Evolutionary conservation across 139 green algal species (phyloP).

Genomic region (Chlamydomonas sp.): DNA sequence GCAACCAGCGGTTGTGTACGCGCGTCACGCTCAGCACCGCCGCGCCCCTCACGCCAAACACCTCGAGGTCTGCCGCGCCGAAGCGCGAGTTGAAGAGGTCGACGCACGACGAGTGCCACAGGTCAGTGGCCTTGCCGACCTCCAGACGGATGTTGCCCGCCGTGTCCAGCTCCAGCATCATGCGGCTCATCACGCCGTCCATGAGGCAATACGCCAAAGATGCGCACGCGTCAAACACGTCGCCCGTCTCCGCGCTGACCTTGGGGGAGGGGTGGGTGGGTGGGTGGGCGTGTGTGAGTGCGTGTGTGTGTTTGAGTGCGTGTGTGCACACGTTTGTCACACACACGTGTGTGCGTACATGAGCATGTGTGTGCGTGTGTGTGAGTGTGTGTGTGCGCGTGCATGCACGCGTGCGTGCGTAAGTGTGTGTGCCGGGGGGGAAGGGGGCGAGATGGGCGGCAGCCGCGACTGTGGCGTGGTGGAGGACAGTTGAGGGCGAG

Average conservation of each 20-base stretch:
- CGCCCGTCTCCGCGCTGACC: background rate
- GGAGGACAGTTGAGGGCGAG: too few relatives aligned
- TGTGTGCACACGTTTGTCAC: too few relatives aligned
- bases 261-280: too few relatives aligned
- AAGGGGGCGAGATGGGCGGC: too few relatives aligned
- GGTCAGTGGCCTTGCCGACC: slow-evolving; percentile 46
- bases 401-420: too few relatives aligned
- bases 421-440: too few relatives aligned
- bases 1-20: slow-evolving; percentile 64
- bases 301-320: too few relatives aligned
- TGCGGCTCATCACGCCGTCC: slow-evolving; percentile 31
- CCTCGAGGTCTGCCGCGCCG: slow-evolving; percentile 23
- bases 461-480: too few relatives aligned
- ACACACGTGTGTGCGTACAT: too few relatives aligned
- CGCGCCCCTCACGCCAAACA: slow-evolving; percentile 18
- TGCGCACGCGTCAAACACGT: slow-evolving; percentile 17
- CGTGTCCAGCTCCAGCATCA: slow-evolving; percentile 64
- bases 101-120: slow-evolving; percentile 55
- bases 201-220: slow-evolving; percentile 24
- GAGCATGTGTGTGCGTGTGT: too few relatives aligned
- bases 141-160: slow-evolving; percentile 70
- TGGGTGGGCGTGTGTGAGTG: too few relatives aligned
- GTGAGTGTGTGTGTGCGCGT: too few relatives aligned
- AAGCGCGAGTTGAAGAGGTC: slow-evolving; percentile 39
- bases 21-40: slow-evolving; percentile 25